Conservation (phyloP, 345 rosid species). For the Gossypium bickii region DNA sequence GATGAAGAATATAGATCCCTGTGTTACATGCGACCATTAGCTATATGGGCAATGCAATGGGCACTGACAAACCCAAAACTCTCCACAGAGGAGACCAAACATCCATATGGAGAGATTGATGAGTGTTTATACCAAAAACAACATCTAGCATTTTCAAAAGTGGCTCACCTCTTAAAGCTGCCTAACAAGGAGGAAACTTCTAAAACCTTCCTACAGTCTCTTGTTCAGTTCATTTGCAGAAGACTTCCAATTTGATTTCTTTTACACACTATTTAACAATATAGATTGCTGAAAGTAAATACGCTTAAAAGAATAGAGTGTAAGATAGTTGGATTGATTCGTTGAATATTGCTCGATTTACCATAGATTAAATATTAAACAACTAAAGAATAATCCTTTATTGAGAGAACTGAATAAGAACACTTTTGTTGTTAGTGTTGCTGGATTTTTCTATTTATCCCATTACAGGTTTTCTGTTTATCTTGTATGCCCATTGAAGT, state of each 20-base stretch:
- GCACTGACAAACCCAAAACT: conserved; percentile 51
- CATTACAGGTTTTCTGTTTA: background rate
- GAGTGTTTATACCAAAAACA: conserved; percentile 35
- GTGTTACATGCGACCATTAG: conserved; percentile 78
- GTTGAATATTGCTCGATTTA: no score
- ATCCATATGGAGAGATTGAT: conserved; percentile 19
- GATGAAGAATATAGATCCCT: conserved; percentile 49
- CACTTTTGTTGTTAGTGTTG: background rate
- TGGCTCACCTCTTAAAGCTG: conserved; percentile 49
- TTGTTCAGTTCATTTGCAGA: conserved; percentile 44
- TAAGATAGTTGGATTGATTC: no score
- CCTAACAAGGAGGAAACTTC: conserved; percentile 33
- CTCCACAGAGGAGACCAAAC: conserved; percentile 23
- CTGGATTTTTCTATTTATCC: background rate
- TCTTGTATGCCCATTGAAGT: no score
- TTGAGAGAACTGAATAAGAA: background rate
- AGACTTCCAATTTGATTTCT: conserved; percentile 17
- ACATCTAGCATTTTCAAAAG: conserved; percentile 55
- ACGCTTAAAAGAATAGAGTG: no score
- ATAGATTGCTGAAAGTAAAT: no score
- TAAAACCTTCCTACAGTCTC: conserved; percentile 37
- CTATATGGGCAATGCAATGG: conserved; percentile 85
- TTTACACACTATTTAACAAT: background rate
- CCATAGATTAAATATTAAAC: background rate
- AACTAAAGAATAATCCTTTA: background rate